Percentiles rank a stretch among this genome's conserved stretches.
Conservation (phyloP, 2,329 filamentous ascomycete species). For the Dryadomyces sulphureus region DNA sequence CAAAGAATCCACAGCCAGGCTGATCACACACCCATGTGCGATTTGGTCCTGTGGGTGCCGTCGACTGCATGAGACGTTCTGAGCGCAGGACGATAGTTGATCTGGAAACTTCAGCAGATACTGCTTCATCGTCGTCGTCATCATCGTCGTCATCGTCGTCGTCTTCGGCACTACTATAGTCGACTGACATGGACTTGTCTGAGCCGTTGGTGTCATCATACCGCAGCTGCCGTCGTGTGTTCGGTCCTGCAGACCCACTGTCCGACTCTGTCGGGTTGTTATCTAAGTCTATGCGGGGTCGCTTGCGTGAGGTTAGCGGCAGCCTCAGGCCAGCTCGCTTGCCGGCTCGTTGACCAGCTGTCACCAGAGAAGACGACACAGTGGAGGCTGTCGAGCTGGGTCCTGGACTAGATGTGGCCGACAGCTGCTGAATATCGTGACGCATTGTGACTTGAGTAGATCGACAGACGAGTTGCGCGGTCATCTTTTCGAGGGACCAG, state of each 20-base stretch:
- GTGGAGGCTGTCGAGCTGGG: neutral
- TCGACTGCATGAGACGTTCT: constrained; percentile 31
- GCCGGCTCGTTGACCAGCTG: constrained; percentile 12
- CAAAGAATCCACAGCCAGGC: constrained; percentile 47
- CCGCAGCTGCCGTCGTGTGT: no score
- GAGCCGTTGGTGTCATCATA: no score
- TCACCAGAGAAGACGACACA: no score
- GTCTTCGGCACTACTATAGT: constrained; percentile 1
- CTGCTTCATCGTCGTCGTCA: constrained; percentile 10
- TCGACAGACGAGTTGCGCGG: constrained; percentile 14
- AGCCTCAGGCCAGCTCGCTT: constrained; percentile 31
- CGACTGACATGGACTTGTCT: no score
- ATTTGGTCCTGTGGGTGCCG: constrained; percentile 36
- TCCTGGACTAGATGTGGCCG: neutral
- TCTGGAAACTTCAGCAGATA: constrained; percentile 3
- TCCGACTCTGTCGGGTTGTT: constrained; percentile 18
- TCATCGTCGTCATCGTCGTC: neutral
- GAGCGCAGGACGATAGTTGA: constrained; percentile 27
- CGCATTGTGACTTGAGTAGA: neutral
- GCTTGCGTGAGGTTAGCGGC: constrained; percentile 27
- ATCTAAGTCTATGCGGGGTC: constrained; percentile 19
- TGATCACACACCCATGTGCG: constrained; percentile 54
- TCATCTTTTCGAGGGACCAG: constrained; percentile 13
- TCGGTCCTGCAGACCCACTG: no score
- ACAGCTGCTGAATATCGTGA: neutral